phyloP scores from a whole-genome alignment of 1,284 basidiomycete species.

The Cystobasidium sp. region DNA sequence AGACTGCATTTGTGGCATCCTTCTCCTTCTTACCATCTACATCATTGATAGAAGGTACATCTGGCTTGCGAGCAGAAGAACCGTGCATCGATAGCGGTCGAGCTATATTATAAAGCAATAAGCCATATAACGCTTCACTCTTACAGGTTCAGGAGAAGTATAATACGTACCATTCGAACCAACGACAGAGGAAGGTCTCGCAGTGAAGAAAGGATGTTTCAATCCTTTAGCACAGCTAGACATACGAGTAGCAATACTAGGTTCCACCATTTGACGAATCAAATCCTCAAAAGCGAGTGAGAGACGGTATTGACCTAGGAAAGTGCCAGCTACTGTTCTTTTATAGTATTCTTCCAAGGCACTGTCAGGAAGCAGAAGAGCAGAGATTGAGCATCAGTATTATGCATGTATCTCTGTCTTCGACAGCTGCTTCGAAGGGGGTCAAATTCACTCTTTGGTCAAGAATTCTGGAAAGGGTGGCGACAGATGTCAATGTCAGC shows the following conservation, averaged over 20 bases:
- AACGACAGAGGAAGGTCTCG: conserved; percentile 22
- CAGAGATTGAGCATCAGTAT: background rate
- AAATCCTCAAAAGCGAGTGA: conserved; percentile 68
- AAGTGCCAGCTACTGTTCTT: conserved; percentile 75
- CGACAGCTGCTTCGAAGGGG: background rate
- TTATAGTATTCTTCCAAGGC: conserved; percentile 81
- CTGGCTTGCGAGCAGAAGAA: background rate
- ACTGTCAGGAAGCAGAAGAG: background rate
- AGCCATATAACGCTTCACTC: background rate
- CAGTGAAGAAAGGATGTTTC: conserved; percentile 69
- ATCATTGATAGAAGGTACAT: conserved; percentile 10
- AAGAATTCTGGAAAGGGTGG: conserved; percentile 62
- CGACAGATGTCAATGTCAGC: background rate
- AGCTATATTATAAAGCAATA: background rate
- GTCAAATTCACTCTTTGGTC: conserved; percentile 63
- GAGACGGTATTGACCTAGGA: conserved; percentile 78
- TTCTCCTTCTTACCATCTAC: background rate
- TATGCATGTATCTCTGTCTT: background rate
- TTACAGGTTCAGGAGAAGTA: no score
- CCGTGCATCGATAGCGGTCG: conserved; percentile 1
- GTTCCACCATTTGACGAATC: conserved; percentile 73
- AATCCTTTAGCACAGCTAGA: conserved; percentile 67
- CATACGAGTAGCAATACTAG: conserved; percentile 72
- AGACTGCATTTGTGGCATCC: background rate
- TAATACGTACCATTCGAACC: background rate